A percentile compares a stretch with the other conserved stretches of the same genome.
Conservation (phyloP, 805 yeast species). For the Wickerhamiella kazuoi region DNA sequence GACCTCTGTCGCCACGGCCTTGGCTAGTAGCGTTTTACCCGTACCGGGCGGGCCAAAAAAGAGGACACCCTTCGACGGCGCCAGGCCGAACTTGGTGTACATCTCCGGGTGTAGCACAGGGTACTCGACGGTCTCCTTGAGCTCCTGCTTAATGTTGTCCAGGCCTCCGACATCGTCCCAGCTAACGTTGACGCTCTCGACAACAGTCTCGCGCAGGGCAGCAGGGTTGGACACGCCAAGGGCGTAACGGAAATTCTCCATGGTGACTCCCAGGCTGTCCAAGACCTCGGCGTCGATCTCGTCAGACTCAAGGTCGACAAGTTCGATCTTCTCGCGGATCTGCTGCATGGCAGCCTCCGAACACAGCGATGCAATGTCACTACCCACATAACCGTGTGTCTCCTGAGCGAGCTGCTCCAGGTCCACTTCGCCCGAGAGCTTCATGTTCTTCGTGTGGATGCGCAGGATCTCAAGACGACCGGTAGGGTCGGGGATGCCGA, state of each 20-base stretch:
- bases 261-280: slow-evolving; percentile 91
- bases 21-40: slow-evolving; percentile 95
- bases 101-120: slow-evolving; percentile 98
- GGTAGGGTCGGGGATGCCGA: slow-evolving; percentile 92
- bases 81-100: slow-evolving; percentile 91
- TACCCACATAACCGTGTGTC: slow-evolving; percentile 99
- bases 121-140: slow-evolving; percentile 96
- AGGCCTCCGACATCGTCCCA: slow-evolving; percentile 99
- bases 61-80: slow-evolving; percentile 96
- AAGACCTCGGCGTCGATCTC: slow-evolving; percentile 94
- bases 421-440: slow-evolving; percentile 85
- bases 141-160: slow-evolving; percentile 88
- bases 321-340: slow-evolving; percentile 97
- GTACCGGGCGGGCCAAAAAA: slow-evolving; percentile 99
- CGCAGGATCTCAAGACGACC: slow-evolving; percentile 94
- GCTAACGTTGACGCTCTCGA: slow-evolving; percentile 93
- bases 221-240: slow-evolving; percentile 97
- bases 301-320: slow-evolving; percentile 88
- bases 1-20: slow-evolving; percentile 98
- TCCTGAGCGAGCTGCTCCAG: slow-evolving; percentile 90
- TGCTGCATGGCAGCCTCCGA: slow-evolving; percentile 99
- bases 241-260: slow-evolving; percentile 97
- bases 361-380: slow-evolving; percentile 94
- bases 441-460: slow-evolving; percentile 98
- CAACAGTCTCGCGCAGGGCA: slow-evolving; percentile 97